phyloP scores from a whole-genome alignment of 2,329 filamentous ascomycete genomes.

The Fusarium globosum region DNA sequence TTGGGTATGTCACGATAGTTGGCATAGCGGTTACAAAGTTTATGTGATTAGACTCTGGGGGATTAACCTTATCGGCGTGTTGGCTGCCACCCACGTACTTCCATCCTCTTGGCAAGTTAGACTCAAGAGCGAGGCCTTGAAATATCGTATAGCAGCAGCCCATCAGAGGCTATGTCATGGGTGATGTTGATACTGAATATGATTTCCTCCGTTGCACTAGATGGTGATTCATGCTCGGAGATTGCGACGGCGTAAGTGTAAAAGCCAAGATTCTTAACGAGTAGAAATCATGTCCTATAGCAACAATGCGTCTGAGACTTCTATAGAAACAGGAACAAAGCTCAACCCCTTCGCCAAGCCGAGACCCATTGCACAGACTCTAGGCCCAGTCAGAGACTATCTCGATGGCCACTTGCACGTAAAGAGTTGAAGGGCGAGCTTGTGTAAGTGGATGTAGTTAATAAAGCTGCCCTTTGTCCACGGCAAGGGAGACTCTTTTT shows the following conservation, averaged over 20 bases:
- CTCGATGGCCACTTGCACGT: background rate
- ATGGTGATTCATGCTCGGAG: conserved; percentile 10
- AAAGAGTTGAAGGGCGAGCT: conserved; percentile 2
- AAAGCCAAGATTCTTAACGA: conserved; percentile 7
- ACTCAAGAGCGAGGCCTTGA: background rate
- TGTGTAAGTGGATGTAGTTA: conserved; percentile 2
- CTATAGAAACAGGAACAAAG: background rate
- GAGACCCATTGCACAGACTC: background rate
- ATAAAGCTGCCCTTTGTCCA: conserved; percentile 11
- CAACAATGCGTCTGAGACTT: conserved; percentile 11
- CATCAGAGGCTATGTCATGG: background rate
- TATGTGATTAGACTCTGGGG: background rate
- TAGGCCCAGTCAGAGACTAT: background rate
- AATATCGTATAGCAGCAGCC: background rate
- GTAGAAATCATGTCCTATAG: background rate
- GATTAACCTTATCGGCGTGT: background rate
- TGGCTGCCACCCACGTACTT: background rate
- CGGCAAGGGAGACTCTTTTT: conserved; percentile 12
- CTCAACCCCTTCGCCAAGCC: conserved; percentile 1
- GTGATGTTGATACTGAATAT: background rate
- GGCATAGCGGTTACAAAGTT: background rate
- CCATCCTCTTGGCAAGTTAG: background rate
- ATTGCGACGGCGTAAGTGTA: background rate
- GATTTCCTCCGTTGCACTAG: background rate
- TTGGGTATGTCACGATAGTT: background rate